Evolutionary conservation across 148 eudicot genomes (phyloP), one percentile per base, ranked within the genome.

Genomic region (Heliamphora exappendiculata): DNA sequence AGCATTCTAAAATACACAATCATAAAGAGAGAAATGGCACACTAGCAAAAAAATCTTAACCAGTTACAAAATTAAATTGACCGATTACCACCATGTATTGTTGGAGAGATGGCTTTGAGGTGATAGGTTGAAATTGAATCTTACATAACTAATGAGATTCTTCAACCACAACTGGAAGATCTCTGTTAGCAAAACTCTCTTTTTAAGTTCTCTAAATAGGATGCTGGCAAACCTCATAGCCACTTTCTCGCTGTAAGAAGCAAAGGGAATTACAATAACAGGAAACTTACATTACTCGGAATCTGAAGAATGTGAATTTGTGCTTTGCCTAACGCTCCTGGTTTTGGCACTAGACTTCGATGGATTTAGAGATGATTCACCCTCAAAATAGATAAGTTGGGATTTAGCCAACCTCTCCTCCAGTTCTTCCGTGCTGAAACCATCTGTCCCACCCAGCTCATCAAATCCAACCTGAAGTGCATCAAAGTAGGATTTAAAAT

Each of bases 321-420:
- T 81, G 78, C 92, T 88, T 78, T 95, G 97, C 62, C 96, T 76
- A 17, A 90, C 93, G 70, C 85, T 92, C 83, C 88, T 88, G 20
- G 88, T 80, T 76, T 85, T 85, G 20, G 85, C 90, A 81, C 74
- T 84, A 0, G 87, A 75, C 73, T 78, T 86, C 16, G 89, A 88
- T 36, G 91, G 63, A 59, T 81, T 87, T 36, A 74, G 74, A 39
- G 98, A 94, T 20, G 98, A 89, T 86, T 95, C 98, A 36, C 94
- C 98, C 68, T 95, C 98, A 4, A 81, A 85, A 73, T 78, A 49
- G 77, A 94, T 94, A 75, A 87, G 90, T 78, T 94, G 85, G 69
- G 91, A 81, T 82, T 84, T 87, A 4, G 94, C 97, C 84, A 95
- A 78, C 84, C 91, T 92, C 82, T 92, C 97, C 81, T 92, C 98